Conservation (phyloP, 169 alveolate species). For the Cryptosporidium meleagridis region DNA sequence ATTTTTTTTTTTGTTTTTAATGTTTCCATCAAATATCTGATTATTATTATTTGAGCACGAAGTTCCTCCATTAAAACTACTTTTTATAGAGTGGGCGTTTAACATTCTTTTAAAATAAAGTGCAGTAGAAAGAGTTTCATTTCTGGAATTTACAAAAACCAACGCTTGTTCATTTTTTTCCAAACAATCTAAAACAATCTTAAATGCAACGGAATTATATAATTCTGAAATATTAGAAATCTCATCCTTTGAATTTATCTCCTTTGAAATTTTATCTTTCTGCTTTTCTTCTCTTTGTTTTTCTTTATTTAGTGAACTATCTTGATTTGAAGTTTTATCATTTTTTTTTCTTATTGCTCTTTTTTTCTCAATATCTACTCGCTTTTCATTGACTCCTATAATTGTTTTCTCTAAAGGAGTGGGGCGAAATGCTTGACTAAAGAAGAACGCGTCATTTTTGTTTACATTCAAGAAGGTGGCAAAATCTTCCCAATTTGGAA, state of each 20-base stretch:
- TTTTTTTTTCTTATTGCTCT: neutral
- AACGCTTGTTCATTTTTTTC: constrained; percentile 91
- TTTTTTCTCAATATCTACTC: constrained; percentile 81
- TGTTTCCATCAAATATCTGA: constrained; percentile 81
- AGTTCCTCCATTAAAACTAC: constrained; percentile 86
- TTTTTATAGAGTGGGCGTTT: neutral
- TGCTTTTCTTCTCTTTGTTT: neutral
- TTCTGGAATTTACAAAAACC: constrained; percentile 99
- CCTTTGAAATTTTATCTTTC: constrained; percentile 42
- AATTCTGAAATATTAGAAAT: constrained; percentile 92
- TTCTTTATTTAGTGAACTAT: neutral
- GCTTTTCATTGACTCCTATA: constrained; percentile 98
- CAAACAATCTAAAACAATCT: constrained; percentile 80
- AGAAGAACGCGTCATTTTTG: constrained; percentile 94
- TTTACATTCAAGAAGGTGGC: constrained; percentile 96
- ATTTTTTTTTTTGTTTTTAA: constrained; percentile 77
- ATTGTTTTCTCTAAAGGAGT: constrained; percentile 96
- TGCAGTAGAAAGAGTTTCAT: constrained; percentile 98
- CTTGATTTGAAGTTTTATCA: neutral
- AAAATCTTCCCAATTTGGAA: constrained; percentile 99
- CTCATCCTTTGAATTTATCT: constrained; percentile 93
- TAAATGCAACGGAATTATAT: constrained; percentile 19
- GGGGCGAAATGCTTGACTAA: constrained; percentile 96
- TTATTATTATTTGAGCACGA: constrained; percentile 90
- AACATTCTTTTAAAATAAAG: constrained; percentile 86